Evolutionary conservation across 768 basidiomycete species (phyloP), one percentile per base, ranked within the genome.

Genomic region (Exidia glandulosa): DNA sequence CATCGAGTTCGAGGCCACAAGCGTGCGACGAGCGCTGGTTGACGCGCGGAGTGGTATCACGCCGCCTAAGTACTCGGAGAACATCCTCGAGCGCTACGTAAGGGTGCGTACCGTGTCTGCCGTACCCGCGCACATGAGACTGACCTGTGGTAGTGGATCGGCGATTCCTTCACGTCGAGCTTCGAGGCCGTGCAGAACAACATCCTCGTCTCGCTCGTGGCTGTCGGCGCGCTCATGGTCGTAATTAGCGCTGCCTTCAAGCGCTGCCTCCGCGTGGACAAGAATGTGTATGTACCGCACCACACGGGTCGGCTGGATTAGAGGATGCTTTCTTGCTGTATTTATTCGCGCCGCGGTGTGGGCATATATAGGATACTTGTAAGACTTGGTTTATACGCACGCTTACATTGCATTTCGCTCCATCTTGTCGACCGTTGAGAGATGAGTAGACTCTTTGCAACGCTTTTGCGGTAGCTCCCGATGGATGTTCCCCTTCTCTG

Each of bases 1-100:
- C 9, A 79, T 95, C 64, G 68, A 77, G 56, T 73, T 94, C 32
- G 80, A 82, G 6, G 71, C 74, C 0, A 64, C 72, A 10, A 79
- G 80, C 62, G 74, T 95, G 34, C 86, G 88, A 57, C 79, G 83
- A 1, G 80, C 88, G 2, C 75, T 95, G 5, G 85, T 90, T 45
- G 85, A 81, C 16, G 81, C 85, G 7, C 76, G 81, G 0, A 71
- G 73, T 30, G 82, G 81, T 0, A 74, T 74, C 2, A 68, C 85
- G 0, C 47, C 65, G 3, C 76, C 78, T 63, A 84, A 81, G 65
- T 72, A 89, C 60, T 91, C 90, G 1, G 88, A 87, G 66, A 89
- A 84, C 65, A 37, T 79, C 3, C 66, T 89, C 14, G 89, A 92
- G 69, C 79, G 90, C 30, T 6, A 7, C 27, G 50, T 54, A 27